These are phyloP conservation scores for Mucor irregularis DNA, from an alignment of 371 early-diverging fungal species.

Conservation along the genomic window DNA sequence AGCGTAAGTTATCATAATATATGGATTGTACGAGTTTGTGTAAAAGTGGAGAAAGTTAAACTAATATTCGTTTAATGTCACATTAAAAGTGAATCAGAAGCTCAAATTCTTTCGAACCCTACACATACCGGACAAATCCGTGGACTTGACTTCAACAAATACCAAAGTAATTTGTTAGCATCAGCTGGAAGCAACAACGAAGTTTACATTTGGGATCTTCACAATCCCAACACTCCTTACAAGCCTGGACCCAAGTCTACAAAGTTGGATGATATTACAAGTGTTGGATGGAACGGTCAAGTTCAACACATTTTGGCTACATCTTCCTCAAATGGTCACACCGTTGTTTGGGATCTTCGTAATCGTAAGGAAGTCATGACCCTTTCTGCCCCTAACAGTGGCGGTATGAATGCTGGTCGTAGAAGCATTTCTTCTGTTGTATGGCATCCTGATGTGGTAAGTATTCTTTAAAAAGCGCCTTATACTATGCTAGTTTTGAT, in stretches of 20 bases:
- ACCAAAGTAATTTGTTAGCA: constrained; percentile 85
- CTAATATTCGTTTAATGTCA: no score
- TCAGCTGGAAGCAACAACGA: constrained; percentile 92
- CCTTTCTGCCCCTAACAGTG: constrained; percentile 65
- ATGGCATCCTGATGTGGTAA: constrained; percentile 93
- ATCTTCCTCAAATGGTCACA: constrained; percentile 87
- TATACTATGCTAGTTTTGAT: not conserved
- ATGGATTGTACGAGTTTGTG: no score
- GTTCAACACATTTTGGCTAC: constrained; percentile 93
- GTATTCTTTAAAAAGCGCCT: not conserved
- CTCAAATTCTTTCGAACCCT: constrained; percentile 67
- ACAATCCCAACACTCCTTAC: constrained; percentile 82
- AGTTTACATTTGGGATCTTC: constrained; percentile 93
- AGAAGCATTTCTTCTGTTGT: constrained; percentile 84
- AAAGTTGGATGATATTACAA: constrained; percentile 86
- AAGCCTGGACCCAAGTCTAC: constrained; percentile 84
- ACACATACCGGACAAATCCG: constrained; percentile 89
- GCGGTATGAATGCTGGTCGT: constrained; percentile 44
- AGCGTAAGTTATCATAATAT: constrained; percentile 41
- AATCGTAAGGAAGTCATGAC: constrained; percentile 85
- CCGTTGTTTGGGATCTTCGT: constrained; percentile 95
- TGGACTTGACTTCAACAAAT: constrained; percentile 89
- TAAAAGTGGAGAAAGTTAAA: no score
- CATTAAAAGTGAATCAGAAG: constrained; percentile 34
- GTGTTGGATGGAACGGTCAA: constrained; percentile 92